These are phyloP conservation scores for Saturnispora ahearnii DNA, from an alignment of 805 yeast species.

Conservation along the genomic window DNA sequence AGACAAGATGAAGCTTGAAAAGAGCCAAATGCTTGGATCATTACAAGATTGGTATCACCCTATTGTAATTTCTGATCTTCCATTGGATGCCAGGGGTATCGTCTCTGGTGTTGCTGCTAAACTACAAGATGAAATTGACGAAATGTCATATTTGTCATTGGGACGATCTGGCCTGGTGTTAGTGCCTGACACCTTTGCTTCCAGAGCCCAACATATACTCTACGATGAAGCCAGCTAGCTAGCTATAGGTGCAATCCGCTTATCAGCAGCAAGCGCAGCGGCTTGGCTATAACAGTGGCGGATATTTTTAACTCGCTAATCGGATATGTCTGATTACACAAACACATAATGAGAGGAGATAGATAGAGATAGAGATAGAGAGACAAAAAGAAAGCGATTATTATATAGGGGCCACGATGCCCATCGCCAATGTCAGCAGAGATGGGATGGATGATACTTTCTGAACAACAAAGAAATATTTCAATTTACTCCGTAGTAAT, in stretches of 20 bases:
- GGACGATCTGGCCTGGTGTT: constrained; percentile 52
- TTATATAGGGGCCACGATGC: neutral
- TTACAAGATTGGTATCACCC: constrained; percentile 50
- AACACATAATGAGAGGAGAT: neutral
- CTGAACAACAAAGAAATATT: no score
- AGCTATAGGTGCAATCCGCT: neutral
- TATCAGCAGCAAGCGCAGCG: neutral
- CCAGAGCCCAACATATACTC: constrained; percentile 1
- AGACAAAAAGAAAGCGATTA: neutral
- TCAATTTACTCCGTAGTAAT: neutral
- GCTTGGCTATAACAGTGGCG: neutral
- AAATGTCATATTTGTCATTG: constrained; percentile 52
- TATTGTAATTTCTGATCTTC: constrained; percentile 40
- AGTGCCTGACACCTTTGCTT: constrained; percentile 39
- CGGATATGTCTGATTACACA: neutral
- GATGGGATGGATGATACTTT: no score
- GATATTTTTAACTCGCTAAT: neutral
- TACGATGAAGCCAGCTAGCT: neutral
- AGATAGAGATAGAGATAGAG: neutral
- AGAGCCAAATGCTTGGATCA: constrained; percentile 43
- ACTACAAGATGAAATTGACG: constrained; percentile 30
- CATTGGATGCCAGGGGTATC: constrained; percentile 54
- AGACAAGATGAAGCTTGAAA: constrained; percentile 32
- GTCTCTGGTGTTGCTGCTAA: constrained; percentile 56
- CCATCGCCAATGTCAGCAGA: neutral